phyloP scores from a whole-genome alignment of 805 yeast genomes.

The Candida stauntonica region DNA sequence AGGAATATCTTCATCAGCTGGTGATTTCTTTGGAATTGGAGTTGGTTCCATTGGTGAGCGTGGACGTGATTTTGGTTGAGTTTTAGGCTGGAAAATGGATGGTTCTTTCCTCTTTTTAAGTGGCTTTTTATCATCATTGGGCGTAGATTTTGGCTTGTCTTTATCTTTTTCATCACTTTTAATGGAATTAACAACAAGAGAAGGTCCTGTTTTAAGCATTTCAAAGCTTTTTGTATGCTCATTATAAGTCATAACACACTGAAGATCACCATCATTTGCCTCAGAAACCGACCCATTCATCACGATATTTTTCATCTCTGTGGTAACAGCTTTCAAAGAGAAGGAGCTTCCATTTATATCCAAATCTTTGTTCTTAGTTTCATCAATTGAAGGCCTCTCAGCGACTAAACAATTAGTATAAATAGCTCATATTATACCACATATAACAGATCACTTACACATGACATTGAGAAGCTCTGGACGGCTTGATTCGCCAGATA shows the following conservation, averaged over 20 bases:
- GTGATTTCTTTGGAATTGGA: conserved; percentile 2
- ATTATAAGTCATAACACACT: conserved; percentile 24
- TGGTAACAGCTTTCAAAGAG: conserved; percentile 16
- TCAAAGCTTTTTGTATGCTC: conserved; percentile 15
- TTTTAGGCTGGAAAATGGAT: conserved; percentile 25
- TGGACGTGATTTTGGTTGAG: conserved; percentile 22
- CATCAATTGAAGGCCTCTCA: conserved; percentile 11
- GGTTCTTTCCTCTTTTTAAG: conserved; percentile 18
- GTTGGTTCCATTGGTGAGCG: conserved; percentile 20
- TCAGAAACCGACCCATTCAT: conserved; percentile 16
- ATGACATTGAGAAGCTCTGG: conserved; percentile 21
- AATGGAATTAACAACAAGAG: no score
- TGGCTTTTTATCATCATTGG: conserved; percentile 3
- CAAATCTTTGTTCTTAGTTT: conserved; percentile 12
- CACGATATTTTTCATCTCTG: conserved; percentile 8
- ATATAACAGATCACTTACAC: no score
- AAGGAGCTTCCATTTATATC: conserved; percentile 11
- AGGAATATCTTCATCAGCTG: conserved; percentile 18
- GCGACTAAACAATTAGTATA: no score
- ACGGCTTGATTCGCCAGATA: conserved; percentile 5
- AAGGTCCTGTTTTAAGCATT: conserved; percentile 14
- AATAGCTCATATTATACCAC: no score
- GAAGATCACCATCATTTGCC: conserved; percentile 11
- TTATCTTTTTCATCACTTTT: no score
- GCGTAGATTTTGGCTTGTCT: no score